These are phyloP conservation scores for Casuarina glauca DNA, from an alignment of 306 rosid species.

Conservation along the genomic window DNA sequence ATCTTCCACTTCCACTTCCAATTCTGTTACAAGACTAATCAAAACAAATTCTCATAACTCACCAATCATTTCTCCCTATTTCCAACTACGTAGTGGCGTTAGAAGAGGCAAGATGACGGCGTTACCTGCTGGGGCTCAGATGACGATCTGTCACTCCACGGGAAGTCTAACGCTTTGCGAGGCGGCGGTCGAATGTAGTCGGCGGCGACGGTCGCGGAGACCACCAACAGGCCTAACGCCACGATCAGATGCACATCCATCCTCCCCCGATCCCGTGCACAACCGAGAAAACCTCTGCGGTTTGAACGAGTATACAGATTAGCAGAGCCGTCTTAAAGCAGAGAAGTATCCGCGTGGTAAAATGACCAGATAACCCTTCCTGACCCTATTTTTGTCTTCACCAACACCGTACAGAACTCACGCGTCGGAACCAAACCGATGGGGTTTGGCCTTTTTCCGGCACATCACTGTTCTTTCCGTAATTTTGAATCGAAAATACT, in stretches of 20 bases:
- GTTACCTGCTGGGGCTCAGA: conserved; percentile 79
- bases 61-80: not conserved
- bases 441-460: too few relatives aligned
- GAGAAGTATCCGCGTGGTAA: not conserved
- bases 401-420: too few relatives aligned
- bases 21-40: not conserved
- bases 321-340: too few relatives aligned
- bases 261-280: not conserved
- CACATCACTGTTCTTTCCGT: too few relatives aligned
- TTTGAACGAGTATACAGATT: not conserved
- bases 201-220: conserved; percentile 35
- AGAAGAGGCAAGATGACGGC: not conserved
- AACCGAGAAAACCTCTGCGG: not conserved
- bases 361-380: not conserved
- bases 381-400: not conserved
- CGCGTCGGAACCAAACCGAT: too few relatives aligned
- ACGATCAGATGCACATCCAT: conserved; percentile 48
- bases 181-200: conserved; percentile 80
- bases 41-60: not conserved
- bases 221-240: conserved; percentile 25
- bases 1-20: not conserved
- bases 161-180: conserved; percentile 62
- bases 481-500: too few relatives aligned
- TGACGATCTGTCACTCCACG: conserved; percentile 46
- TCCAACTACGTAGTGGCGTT: not conserved